Base-by-base conservation (phyloP, 2,329 filamentous ascomycete species). In the Exophiala bonariae region DNA sequence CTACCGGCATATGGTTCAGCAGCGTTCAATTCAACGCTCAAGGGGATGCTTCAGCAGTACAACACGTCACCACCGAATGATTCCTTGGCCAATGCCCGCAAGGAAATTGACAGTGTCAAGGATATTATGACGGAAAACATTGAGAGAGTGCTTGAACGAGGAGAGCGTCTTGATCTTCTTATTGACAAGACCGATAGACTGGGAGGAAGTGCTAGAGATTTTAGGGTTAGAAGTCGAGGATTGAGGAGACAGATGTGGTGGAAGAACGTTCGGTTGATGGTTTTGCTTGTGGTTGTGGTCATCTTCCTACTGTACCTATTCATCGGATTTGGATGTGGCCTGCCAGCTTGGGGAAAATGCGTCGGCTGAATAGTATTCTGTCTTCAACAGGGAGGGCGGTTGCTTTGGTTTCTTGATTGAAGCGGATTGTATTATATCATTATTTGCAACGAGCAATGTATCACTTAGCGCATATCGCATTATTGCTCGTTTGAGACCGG, bases 181-280 rank as follows among this genome's bases (percentile, higher is more conserved):
- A 91, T 99, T 17, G 91, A 97, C 68, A 96, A 99, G 82, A 99
- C 95, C 39, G 92, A 96, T 66, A 78, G 90, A 34, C 70, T 99
- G 31, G 93, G 92, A 11, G 89, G 88, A 20, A 93, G 83, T 66
- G 90, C 93, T 43, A 78, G 85, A 60, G 93, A 99, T 66, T 99
- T 99, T 65, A 77, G 93, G 42, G 85, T 97, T 14, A 79, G 92
- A 58, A 95, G 87, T 66, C 77, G 90, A 19, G 90, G 89, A 1
- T 69, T 99, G 60, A 87, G 93, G 73, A 80, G 95, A 64, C 81
- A 86, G 70, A 97, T 99, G 93, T 99, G 93, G 93, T 97, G 92
- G 92, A 97, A 97, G 83, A 97, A 99, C 67, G 80, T 95, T 36
- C 95, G 95, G 74, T 72, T 99, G 59, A 96, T 97, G 90, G 85